phyloP scores from a whole-genome alignment of 495 filamentous ascomycete species.

The Xylaria grammica region DNA sequence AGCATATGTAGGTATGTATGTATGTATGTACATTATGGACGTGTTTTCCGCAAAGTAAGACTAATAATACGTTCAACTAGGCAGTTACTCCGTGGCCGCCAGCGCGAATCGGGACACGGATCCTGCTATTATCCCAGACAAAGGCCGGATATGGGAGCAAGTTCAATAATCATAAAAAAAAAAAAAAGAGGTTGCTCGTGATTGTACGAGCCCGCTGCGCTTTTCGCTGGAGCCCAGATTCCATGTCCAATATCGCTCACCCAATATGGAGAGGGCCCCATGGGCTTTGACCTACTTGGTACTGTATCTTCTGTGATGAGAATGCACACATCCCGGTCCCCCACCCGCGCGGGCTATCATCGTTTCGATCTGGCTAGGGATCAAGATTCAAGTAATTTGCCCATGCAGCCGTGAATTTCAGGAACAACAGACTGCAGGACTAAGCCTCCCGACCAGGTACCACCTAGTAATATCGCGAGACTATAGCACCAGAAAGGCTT shows the following conservation, averaged over 20 bases:
- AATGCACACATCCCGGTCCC: constrained; percentile 9
- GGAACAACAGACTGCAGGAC: constrained; percentile 15
- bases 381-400: constrained; percentile 22
- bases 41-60: background rate
- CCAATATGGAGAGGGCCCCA: constrained; percentile 5
- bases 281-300: constrained; percentile 15
- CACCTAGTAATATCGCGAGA: background rate
- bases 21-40: background rate
- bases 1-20: too few relatives aligned
- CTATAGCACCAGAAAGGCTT: constrained; percentile 1
- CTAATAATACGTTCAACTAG: background rate
- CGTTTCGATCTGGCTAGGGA: constrained; percentile 9
- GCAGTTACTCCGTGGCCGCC: constrained; percentile 4
- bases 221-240: constrained; percentile 11
- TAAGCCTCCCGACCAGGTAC: constrained; percentile 17
- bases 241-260: constrained; percentile 6
- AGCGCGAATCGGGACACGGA: constrained; percentile 12
- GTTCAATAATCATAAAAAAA: background rate
- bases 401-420: constrained; percentile 16
- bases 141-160: constrained; percentile 9
- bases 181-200: background rate
- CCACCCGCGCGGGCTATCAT: constrained; percentile 15
- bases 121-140: constrained; percentile 1
- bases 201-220: constrained; percentile 15
- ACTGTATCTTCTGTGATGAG: constrained; percentile 16